Evolutionary conservation across 2,329 filamentous ascomycete species (phyloP).

Genomic region (Metarhizium humberi): DNA sequence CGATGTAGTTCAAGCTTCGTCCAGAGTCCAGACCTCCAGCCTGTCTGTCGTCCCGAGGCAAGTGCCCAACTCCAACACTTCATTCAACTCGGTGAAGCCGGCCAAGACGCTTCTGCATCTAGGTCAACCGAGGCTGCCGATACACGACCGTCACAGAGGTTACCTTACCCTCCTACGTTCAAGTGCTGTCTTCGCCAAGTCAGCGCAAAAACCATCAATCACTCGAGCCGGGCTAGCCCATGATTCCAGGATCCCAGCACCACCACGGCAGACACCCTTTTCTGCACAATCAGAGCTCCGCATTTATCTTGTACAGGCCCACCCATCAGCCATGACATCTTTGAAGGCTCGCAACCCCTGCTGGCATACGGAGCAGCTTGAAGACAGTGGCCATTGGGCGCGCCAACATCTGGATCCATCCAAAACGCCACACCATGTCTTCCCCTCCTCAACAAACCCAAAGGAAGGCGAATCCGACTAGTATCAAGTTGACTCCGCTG

Average conservation of each 20-base stretch:
- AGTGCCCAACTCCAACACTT: background rate
- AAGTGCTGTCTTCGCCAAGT: background rate
- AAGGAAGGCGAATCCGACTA: background rate
- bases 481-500: background rate
- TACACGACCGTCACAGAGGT: background rate
- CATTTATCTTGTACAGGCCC: background rate
- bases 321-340: background rate
- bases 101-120: background rate
- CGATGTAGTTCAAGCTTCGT: background rate
- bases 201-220: background rate
- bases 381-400: background rate
- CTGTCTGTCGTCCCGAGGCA: background rate
- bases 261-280: background rate
- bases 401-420: background rate
- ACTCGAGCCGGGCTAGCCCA: too few relatives aligned
- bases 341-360: background rate
- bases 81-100: background rate
- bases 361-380: background rate
- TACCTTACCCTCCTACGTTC: background rate
- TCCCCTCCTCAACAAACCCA: slow-evolving; percentile 1
- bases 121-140: background rate
- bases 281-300: too few relatives aligned
- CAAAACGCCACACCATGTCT: background rate
- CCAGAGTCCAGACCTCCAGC: background rate
- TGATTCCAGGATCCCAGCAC: too few relatives aligned